Evolutionary conservation across 139 green algal genomes (phyloP).

Genomic region (Trebouxia sp.): DNA sequence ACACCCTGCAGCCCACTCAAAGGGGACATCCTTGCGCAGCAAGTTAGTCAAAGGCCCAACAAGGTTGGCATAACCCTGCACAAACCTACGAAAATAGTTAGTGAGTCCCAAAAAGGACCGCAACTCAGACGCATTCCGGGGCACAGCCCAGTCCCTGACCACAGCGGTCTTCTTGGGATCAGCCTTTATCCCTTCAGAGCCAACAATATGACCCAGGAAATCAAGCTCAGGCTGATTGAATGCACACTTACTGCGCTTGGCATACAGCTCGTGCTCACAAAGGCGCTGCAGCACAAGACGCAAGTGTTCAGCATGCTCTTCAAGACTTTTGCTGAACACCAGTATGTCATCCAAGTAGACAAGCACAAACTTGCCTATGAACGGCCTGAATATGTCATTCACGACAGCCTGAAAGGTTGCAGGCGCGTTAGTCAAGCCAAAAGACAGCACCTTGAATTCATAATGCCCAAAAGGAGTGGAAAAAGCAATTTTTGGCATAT

Average conservation of each 20-base stretch:
- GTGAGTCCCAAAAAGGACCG: conserved; percentile 40
- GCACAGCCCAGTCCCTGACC: conserved; percentile 36
- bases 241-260: conserved; percentile 35
- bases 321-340: conserved; percentile 45
- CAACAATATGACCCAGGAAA: conserved; percentile 46
- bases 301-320: conserved; percentile 59
- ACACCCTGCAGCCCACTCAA: conserved; percentile 26
- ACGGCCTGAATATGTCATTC: conserved; percentile 50
- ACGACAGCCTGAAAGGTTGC: conserved; percentile 60
- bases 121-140: conserved; percentile 36
- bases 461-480: conserved; percentile 48
- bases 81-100: conserved; percentile 53
- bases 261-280: conserved; percentile 34
- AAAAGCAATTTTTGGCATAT: conserved; percentile 58
- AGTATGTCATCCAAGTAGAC: conserved; percentile 76
- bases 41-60: conserved; percentile 39
- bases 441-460: conserved; percentile 52
- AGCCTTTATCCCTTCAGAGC: conserved; percentile 20
- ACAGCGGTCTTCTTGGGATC: conserved; percentile 43
- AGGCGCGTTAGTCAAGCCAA: conserved; percentile 60
- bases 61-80: conserved; percentile 40
- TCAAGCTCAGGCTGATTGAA: conserved; percentile 33
- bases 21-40: conserved; percentile 30
- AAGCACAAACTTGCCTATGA: conserved; percentile 47
- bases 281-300: conserved; percentile 36